Base-by-base conservation (phyloP, 345 rosid genomes). In the Balakata baccata region DNA sequence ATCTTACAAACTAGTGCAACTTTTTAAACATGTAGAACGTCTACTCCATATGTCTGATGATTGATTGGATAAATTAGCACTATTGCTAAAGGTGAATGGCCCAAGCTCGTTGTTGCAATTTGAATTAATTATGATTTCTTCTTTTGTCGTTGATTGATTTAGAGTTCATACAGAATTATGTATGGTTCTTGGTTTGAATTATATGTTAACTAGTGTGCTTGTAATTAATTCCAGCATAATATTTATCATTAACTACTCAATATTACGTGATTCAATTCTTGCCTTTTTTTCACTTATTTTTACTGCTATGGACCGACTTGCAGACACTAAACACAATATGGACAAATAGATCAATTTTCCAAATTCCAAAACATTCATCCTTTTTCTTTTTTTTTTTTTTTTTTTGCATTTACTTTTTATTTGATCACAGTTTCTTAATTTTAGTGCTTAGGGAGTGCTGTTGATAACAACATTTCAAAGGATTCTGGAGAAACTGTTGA, bases 401-500 rank as follows among this genome's bases (percentile, higher is more conserved):
- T 64, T 39, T n/a, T 58, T 62, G n/a, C 45, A 17, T 23, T 23
- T 65, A 16, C 47, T 53, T 73, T 29, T 74, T 29, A 39, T 61
- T 41, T 43, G 59, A 43, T 71, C 45, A n/a, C 22, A 22, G 20
- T n/a, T 1, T 39, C 74, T 38, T 22, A 43, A 69, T 78, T 39
- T 11, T 74, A 91, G 92, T 80, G 84, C 76, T 69, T 95, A 78
- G 88, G 84, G 25, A 85, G 78, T 46, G 69, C 79, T 70, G 87
- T 50, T 50, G 68, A 76, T 34, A 83, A 76, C 65, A 82, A 75
- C 74, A 86, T 78, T 73, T 75, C 88, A 51, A 88, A 88, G 73
- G 85, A 72, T 73, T 70, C 87, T 69, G 85, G 64, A 61, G 84
- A 84, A 81, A 74, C 56, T 34, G 76, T 60, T 79, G 77, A 62